Percentiles rank a stretch among this genome's conserved stretches.
phyloP scores from a whole-genome alignment of 495 filamentous ascomycete species.

The Aspergillus heteromorphus region DNA sequence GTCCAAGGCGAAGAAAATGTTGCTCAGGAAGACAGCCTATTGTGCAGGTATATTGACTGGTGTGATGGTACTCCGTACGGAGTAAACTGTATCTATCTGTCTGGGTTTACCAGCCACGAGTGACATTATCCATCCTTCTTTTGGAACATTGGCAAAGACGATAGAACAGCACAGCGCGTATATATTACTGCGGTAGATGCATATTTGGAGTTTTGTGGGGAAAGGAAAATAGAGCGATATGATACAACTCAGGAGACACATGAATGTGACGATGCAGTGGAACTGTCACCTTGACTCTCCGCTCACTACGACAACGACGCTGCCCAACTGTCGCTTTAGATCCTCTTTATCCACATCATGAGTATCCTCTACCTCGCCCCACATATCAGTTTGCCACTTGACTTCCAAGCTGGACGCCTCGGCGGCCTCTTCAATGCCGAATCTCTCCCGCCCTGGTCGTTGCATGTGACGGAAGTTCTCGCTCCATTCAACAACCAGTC shows the following conservation, averaged over 20 bases:
- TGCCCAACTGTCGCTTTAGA: constrained; percentile 79
- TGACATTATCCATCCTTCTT: background rate
- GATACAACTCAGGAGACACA: background rate
- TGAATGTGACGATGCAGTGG: background rate
- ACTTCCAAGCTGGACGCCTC: constrained; percentile 78
- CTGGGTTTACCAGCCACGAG: too few relatives aligned
- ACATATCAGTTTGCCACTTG: constrained; percentile 80
- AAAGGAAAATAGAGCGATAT: background rate
- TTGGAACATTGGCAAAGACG: background rate
- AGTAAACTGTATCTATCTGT: too few relatives aligned
- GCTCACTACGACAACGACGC: constrained; percentile 71
- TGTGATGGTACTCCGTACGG: too few relatives aligned
- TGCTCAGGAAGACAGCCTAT: too few relatives aligned
- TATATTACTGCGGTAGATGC: too few relatives aligned
- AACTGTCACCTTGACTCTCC: constrained; percentile 39
- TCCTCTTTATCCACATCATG: constrained; percentile 97
- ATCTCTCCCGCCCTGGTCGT: constrained; percentile 27
- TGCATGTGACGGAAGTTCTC: constrained; percentile 53
- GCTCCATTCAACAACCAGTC: constrained; percentile 86
- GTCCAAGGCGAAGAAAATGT: too few relatives aligned
- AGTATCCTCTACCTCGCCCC: constrained; percentile 97
- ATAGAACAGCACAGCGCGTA: background rate
- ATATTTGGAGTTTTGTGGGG: background rate
- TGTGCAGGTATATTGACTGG: too few relatives aligned
- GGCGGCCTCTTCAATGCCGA: constrained; percentile 61